Conservation (phyloP, 768 basidiomycete genomes). For the Pholiota molesta region DNA sequence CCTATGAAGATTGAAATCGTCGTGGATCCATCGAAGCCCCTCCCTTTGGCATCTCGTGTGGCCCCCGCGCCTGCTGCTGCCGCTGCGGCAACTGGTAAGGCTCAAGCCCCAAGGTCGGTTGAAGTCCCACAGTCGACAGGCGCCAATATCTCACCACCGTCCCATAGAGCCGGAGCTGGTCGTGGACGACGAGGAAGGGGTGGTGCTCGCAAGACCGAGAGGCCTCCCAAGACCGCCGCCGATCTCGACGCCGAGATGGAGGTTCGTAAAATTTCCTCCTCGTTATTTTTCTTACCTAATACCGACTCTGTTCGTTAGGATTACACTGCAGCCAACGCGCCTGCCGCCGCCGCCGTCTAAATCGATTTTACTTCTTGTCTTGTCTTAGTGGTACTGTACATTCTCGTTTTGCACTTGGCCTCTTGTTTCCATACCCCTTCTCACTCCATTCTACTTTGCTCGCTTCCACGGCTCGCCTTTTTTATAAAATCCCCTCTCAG, state of each 20-base stretch:
- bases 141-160: constrained; percentile 14
- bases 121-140: constrained; percentile 3
- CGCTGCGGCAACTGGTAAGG: constrained; percentile 36
- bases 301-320: constrained; percentile 43
- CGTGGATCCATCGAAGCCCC: constrained; percentile 79
- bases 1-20: constrained; percentile 99
- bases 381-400: constrained; percentile 18
- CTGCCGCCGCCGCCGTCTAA: constrained; percentile 43
- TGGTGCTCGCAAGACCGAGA: constrained; percentile 53
- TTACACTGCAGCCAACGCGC: constrained; percentile 63
- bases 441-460: constrained; percentile 14
- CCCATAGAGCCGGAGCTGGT: constrained; percentile 36
- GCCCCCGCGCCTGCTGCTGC: constrained; percentile 65
- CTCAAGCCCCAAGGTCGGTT: constrained; percentile 33
- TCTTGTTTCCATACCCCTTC: constrained; percentile 22
- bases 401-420: constrained; percentile 13
- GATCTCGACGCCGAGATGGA: constrained; percentile 99
- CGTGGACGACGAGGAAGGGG: constrained; percentile 48
- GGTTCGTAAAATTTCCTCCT: constrained; percentile 44
- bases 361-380: constrained; percentile 18
- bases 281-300: neutral
- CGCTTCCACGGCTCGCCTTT: neutral
- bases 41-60: constrained; percentile 80
- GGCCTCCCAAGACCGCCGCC: constrained; percentile 80
- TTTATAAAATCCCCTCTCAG: neutral